A percentile compares a stretch with the other conserved stretches of the same genome.
phyloP scores from a whole-genome alignment of 345 rosid species.

The Noccaea caerulescens region DNA sequence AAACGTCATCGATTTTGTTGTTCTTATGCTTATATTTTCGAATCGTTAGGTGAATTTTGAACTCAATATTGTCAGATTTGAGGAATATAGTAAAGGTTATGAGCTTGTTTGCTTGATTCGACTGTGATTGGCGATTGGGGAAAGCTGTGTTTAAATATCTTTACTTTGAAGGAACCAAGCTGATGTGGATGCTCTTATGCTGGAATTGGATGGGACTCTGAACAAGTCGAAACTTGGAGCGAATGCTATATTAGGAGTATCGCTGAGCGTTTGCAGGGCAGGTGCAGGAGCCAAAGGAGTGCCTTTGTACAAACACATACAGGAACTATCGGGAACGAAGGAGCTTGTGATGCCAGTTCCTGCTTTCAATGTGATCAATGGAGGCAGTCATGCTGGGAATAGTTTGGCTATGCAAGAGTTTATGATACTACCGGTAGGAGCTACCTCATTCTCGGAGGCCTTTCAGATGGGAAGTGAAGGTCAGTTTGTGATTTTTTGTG shows the following conservation, averaged over 20 bases:
- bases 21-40: conserved; percentile 6
- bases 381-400: conserved; percentile 97
- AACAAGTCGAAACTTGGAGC: conserved; percentile 93
- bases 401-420: conserved; percentile 99
- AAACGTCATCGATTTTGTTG: conserved; percentile 6
- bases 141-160: not conserved
- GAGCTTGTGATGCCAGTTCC: conserved; percentile 99
- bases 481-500: conserved; percentile 37
- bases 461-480: conserved; percentile 98
- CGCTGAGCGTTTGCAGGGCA: conserved; percentile 89
- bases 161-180: conserved; percentile 70
- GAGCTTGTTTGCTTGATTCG: conserved; percentile 4
- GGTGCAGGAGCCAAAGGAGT: conserved; percentile 95
- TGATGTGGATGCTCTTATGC: conserved; percentile 82
- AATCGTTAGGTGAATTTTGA: not conserved
- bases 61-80: not conserved
- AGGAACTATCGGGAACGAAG: conserved; percentile 80
- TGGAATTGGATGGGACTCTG: conserved; percentile 87
- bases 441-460: conserved; percentile 83
- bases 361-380: conserved; percentile 94
- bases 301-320: conserved; percentile 91
- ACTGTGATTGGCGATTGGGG: not conserved
- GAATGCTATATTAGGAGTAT: conserved; percentile 94
- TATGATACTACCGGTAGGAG: conserved; percentile 95
- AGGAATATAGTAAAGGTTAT: not conserved